Evolutionary conservation across 345 rosid species (phyloP), one percentile per base, ranked within the genome.

Genomic region (Ricinus communis): DNA sequence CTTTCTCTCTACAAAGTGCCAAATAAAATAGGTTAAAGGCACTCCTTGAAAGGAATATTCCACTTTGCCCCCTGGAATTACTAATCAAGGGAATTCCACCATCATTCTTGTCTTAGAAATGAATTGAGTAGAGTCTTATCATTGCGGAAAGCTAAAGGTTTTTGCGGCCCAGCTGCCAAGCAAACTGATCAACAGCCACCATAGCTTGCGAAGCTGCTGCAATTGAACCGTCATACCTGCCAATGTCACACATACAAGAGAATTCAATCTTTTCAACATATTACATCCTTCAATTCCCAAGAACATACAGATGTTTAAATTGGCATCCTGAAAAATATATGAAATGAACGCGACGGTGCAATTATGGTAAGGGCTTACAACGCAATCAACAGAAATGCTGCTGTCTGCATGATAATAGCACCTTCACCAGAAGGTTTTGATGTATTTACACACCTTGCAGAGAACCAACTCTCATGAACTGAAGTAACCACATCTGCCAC

Each of bases 391-490:
- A 93, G 72, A 58, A 86, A 84, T 10, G 81, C 81, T 5, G 85
- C 71, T 0, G 96, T 87, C 82, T 88, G 97, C 83, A 88, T 79
- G 71, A 91, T 86, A 51, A 93, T 85, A 68, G 81, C 93, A 62
- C 98, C 97, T 88, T 91, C 97, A 63, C 96, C 97, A 62, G 87
- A 77, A 62, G 91, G 83, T 38, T 83, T 85, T 15, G 77, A 67
- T 5, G 93, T 59, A 78, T 88, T 86, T 72, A 91, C 54, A 75
- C 91, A 91, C 77, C 98, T 88, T 61, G 97, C 93, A 66, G 76
- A 82, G 63, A 93, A 91, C 93, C 96, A 90, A 18, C 79, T 87
- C 79, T 93, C 96, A 40, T 91, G 87, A 65, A 88, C 72, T 8
- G 97, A 85, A n/a, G 94, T 91, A 28, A 90, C 86, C 71, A 87